These are phyloP conservation scores for Colletotrichum incanum DNA, from an alignment of 2,329 filamentous ascomycete genomes.

Conservation along the genomic window DNA sequence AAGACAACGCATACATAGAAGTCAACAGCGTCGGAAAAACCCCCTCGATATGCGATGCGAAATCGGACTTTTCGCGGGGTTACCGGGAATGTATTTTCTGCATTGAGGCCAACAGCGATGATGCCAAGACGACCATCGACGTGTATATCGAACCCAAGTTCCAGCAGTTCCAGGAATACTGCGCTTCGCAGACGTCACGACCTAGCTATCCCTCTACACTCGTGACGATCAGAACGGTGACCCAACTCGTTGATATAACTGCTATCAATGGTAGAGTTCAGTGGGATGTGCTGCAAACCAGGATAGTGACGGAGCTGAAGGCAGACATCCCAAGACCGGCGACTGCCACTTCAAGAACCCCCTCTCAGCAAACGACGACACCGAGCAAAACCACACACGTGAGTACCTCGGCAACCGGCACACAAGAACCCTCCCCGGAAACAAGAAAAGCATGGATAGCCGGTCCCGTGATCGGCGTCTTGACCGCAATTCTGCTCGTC, in stretches of 20 bases:
- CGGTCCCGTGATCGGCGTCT: conserved; percentile 11
- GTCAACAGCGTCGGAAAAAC: background rate
- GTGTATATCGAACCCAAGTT: conserved; percentile 5
- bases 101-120: background rate
- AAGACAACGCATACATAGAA: conserved; percentile 1
- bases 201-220: background rate
- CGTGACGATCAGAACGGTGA: background rate
- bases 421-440: background rate
- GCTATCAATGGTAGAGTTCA: background rate
- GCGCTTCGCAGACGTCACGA: background rate
- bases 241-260: background rate
- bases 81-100: background rate
- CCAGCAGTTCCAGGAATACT: conserved; percentile 1
- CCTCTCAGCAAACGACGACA: background rate
- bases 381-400: background rate
- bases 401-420: background rate
- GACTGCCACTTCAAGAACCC: background rate
- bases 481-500: background rate
- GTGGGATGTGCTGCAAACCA: background rate
- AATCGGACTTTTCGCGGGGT: background rate
- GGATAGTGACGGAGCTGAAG: background rate
- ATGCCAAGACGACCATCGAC: background rate
- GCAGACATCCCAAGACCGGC: background rate
- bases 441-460: conserved; percentile 20
- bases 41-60: background rate